Evolutionary conservation across 2,329 filamentous ascomycete species (phyloP).

Genomic region (Furcasterigmium furcatum): DNA sequence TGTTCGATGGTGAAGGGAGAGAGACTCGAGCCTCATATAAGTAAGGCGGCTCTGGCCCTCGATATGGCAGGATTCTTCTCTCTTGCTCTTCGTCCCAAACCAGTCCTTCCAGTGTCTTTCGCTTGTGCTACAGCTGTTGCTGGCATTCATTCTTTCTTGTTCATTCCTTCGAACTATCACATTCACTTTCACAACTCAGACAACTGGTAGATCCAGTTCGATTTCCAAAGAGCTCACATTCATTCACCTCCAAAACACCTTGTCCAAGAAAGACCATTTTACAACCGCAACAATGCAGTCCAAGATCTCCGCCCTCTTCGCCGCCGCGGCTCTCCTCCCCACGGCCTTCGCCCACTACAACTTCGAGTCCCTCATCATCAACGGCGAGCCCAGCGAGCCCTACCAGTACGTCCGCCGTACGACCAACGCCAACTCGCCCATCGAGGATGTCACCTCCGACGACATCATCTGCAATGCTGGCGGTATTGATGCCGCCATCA

Average conservation of each 20-base stretch:
- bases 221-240: neutral
- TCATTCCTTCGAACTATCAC: neutral
- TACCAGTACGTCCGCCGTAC: conserved; percentile 14
- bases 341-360: conserved; percentile 16
- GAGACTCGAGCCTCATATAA: too few relatives aligned
- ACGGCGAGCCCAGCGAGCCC: conserved; percentile 11
- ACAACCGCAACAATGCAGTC: conserved; percentile 1
- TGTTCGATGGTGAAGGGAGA: neutral
- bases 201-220: conserved; percentile 1
- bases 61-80: too few relatives aligned
- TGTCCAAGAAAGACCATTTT: neutral
- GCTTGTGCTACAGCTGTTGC: conserved; percentile 3
- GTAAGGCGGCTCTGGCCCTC: too few relatives aligned
- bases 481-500: conserved; percentile 29
- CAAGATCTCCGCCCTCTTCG: conserved; percentile 5
- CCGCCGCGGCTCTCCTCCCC: conserved; percentile 8
- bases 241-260: neutral
- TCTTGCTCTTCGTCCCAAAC: neutral
- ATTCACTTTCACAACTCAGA: neutral
- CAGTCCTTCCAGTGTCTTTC: conserved; percentile 1
- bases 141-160: conserved; percentile 1
- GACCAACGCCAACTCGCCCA: conserved; percentile 29
- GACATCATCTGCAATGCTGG: conserved; percentile 36
- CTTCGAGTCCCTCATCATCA: conserved; percentile 14
- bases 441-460: conserved; percentile 31